phyloP scores from a whole-genome alignment of 768 basidiomycete genomes.

The Boletus subcaerulescens region DNA sequence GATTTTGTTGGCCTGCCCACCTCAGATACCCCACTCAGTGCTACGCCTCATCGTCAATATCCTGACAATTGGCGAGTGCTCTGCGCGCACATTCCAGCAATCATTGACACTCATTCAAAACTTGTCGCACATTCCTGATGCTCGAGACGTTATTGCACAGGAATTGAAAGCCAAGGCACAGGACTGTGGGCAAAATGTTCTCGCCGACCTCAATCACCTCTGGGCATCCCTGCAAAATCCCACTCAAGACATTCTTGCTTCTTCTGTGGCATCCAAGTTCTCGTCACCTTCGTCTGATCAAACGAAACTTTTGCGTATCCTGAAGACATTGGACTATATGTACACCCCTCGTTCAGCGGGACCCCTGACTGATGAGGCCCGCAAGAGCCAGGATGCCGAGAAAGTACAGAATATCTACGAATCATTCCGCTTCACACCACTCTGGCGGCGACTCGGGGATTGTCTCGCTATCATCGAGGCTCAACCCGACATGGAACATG shows the following conservation, averaged over 20 bases:
- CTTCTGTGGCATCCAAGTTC: constrained; percentile 81
- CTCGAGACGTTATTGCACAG: constrained; percentile 83
- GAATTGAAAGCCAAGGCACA: constrained; percentile 87
- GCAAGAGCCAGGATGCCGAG: constrained; percentile 58
- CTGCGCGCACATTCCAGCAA: constrained; percentile 93
- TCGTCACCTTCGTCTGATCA: constrained; percentile 92
- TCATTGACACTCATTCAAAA: constrained; percentile 91
- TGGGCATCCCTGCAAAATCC: constrained; percentile 57
- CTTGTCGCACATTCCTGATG: constrained; percentile 83
- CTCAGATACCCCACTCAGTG: constrained; percentile 81
- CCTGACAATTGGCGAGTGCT: constrained; percentile 95
- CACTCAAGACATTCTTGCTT: constrained; percentile 54
- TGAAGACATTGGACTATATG: constrained; percentile 98
- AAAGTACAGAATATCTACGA: constrained; percentile 88
- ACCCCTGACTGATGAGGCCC: constrained; percentile 35
- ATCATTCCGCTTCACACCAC: constrained; percentile 82
- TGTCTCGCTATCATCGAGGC: constrained; percentile 83
- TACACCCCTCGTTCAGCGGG: constrained; percentile 61
- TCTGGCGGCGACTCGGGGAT: constrained; percentile 90
- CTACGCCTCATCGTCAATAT: constrained; percentile 94
- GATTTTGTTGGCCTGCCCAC: constrained; percentile 65
- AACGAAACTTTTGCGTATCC: constrained; percentile 91
- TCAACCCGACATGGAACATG: constrained; percentile 76
- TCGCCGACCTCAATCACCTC: constrained; percentile 76
- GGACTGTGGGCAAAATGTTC: constrained; percentile 76